phyloP scores from a whole-genome alignment of 2,329 filamentous ascomycete genomes.

The Fusarium abutilonis region DNA sequence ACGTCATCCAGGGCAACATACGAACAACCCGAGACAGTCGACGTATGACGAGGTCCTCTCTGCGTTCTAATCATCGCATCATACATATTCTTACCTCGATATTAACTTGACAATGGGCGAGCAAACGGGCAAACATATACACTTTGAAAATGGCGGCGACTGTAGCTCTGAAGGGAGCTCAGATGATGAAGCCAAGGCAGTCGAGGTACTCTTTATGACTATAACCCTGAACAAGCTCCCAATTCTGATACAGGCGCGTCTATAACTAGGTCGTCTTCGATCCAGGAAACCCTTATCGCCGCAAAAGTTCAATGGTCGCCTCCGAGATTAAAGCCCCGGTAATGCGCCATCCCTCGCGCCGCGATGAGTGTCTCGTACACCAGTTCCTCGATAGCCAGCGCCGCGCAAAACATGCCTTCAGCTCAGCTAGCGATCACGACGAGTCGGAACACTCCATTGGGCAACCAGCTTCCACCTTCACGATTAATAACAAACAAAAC shows the following conservation, averaged over 20 bases:
- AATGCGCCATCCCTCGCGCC: slow-evolving; percentile 42
- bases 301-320: slow-evolving; percentile 72
- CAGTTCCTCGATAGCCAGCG: slow-evolving; percentile 69
- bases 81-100: background rate
- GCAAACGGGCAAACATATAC: slow-evolving; percentile 36
- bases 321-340: slow-evolving; percentile 56
- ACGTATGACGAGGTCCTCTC: slow-evolving; percentile 4
- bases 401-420: slow-evolving; percentile 45
- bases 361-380: slow-evolving; percentile 71
- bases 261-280: slow-evolving; percentile 68
- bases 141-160: slow-evolving; percentile 50
- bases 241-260: slow-evolving; percentile 10
- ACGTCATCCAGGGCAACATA: slow-evolving; percentile 27
- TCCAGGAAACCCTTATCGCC: slow-evolving; percentile 66
- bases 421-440: slow-evolving; percentile 43
- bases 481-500: slow-evolving; percentile 24
- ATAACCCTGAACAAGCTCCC: background rate
- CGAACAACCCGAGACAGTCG: slow-evolving; percentile 14
- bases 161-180: slow-evolving; percentile 58
- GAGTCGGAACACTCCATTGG: slow-evolving; percentile 45
- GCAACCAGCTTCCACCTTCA: slow-evolving; percentile 44
- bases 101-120: slow-evolving; percentile 29
- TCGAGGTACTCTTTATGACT: slow-evolving; percentile 57
- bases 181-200: slow-evolving; percentile 58
- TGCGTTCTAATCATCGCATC: background rate